These are phyloP conservation scores for Mikania micrantha DNA, from an alignment of 129 eudicot species.

Conservation along the genomic window DNA sequence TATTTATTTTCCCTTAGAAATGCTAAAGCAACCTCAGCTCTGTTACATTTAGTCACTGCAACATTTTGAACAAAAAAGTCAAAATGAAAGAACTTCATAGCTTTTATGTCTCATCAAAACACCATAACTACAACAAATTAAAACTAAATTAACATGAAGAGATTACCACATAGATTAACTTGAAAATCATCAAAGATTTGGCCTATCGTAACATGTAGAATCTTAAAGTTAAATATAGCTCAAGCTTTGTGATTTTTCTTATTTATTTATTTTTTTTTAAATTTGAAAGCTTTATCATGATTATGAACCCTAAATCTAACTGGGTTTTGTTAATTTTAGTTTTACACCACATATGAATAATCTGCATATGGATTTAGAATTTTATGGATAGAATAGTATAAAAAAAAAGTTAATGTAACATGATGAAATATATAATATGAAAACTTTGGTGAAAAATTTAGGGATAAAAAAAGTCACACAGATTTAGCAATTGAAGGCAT, in stretches of 20 bases:
- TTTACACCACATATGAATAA: conserved; percentile 24
- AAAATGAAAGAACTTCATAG: conserved; percentile 3
- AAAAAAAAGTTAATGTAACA: background rate
- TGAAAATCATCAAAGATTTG: conserved; percentile 10
- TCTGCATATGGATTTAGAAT: background rate
- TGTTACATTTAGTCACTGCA: conserved; percentile 51
- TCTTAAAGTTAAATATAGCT: background rate
- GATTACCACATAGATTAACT: background rate
- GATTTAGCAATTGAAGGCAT: conserved; percentile 18
- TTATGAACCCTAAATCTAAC: conserved; percentile 8
- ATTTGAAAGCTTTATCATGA: background rate
- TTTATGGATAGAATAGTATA: conserved; percentile 23
- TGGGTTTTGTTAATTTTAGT: background rate
- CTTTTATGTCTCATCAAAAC: background rate
- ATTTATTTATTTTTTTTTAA: background rate
- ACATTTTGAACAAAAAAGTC: background rate
- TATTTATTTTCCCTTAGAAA: conserved; percentile 45
- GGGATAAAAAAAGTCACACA: background rate
- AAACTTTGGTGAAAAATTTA: conserved; percentile 6
- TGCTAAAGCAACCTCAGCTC: conserved; percentile 46
- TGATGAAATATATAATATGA: conserved; percentile 20
- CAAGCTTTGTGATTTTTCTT: background rate
- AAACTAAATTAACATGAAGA: background rate
- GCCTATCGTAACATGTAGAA: conserved; percentile 13
- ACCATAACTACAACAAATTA: background rate